phyloP scores from a whole-genome alignment of 352 stramenopile genomes.

The Phytopythium oedochilum region DNA sequence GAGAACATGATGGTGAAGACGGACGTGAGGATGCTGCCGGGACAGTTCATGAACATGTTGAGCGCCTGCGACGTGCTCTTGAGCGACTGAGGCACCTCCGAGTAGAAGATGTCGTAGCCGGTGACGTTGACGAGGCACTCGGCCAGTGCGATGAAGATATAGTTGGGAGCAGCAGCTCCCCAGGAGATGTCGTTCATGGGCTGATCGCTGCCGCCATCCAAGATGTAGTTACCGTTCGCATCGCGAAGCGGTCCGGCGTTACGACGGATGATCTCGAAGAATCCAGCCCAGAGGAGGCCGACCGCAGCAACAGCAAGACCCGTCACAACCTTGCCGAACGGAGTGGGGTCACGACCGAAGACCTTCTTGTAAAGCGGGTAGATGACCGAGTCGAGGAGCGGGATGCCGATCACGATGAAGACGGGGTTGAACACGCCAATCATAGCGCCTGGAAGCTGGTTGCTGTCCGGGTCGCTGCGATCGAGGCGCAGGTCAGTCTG shows the following conservation, averaged over 20 bases:
- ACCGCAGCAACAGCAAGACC: conserved; percentile 19
- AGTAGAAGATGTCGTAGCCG: conserved; percentile 59
- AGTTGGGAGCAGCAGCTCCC: conserved; percentile 41
- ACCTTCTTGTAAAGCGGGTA: conserved; percentile 35
- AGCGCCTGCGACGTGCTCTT: conserved; percentile 53
- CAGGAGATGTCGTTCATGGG: conserved; percentile 63
- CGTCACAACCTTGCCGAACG: conserved; percentile 24
- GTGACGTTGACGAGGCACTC: conserved; percentile 66
- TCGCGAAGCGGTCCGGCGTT: conserved; percentile 34
- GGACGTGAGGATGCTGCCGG: conserved; percentile 51
- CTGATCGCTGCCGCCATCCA: conserved; percentile 31
- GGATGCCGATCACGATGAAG: conserved; percentile 34
- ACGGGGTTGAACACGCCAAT: conserved; percentile 43
- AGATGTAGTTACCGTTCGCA: conserved; percentile 24
- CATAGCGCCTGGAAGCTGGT: conserved; percentile 47
- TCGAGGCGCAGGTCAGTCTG: conserved; percentile 55
- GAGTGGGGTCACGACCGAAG: conserved; percentile 18
- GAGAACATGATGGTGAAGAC: conserved; percentile 66
- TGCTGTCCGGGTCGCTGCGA: conserved; percentile 25
- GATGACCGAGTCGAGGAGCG: conserved; percentile 25
- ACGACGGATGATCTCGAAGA: conserved; percentile 52
- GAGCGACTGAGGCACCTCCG: conserved; percentile 39
- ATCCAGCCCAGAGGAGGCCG: conserved; percentile 2
- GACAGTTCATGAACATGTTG: conserved; percentile 54
- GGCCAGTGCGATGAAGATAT: conserved; percentile 46